Conservation (phyloP, 164 flowering plant genomes). For the Paratinospora sagittata region DNA sequence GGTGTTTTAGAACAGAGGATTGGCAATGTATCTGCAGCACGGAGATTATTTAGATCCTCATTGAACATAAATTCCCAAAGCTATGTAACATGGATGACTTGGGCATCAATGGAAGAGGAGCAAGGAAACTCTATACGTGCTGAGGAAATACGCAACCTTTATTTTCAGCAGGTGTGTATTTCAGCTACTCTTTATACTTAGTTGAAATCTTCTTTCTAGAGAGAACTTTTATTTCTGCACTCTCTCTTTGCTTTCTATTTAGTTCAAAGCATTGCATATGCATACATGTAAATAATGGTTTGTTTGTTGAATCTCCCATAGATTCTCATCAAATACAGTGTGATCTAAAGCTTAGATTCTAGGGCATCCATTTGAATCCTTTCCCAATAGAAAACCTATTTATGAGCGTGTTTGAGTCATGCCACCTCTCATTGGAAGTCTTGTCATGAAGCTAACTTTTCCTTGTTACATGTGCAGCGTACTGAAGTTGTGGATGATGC, state of each 20-base stretch:
- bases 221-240: not conserved
- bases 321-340: too few species aligned
- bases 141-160: conserved; percentile 86
- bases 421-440: not conserved
- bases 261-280: not conserved
- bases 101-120: conserved; percentile 87
- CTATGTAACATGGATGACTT: conserved; percentile 94
- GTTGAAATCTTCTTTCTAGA: not conserved
- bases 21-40: conserved; percentile 79
- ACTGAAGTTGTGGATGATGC: conserved; percentile 94
- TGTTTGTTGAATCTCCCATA: too few species aligned
- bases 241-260: not conserved
- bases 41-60: conserved; percentile 84
- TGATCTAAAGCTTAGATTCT: too few species aligned
- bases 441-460: conserved; percentile 6
- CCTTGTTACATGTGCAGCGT: conserved; percentile 43
- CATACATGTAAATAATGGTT: not conserved
- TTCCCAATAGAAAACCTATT: not conserved
- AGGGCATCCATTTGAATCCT: too few species aligned
- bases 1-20: conserved; percentile 86
- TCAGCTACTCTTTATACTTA: not conserved
- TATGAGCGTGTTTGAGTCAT: not conserved
- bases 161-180: conserved; percentile 73
- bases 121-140: conserved; percentile 86
- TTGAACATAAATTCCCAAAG: conserved; percentile 85